phyloP scores from a whole-genome alignment of 352 stramenopile species.

The Phytophthora foliorum region DNA sequence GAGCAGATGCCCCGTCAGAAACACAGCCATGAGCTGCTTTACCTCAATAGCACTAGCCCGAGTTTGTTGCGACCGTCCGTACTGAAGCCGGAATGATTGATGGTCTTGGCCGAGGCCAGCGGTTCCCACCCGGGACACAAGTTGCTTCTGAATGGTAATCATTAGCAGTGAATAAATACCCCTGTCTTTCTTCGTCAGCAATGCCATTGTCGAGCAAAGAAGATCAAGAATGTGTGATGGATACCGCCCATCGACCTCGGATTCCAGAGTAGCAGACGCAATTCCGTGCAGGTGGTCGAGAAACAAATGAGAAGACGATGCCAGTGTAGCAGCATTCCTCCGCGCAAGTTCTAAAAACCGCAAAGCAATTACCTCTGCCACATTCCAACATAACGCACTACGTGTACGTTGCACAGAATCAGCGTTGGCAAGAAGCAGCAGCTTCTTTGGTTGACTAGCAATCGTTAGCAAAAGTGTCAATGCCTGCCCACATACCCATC shows the following conservation, averaged over 20 bases:
- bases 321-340: constrained; percentile 48
- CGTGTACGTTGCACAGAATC: constrained; percentile 42
- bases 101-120: constrained; percentile 30
- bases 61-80: constrained; percentile 19
- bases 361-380: constrained; percentile 62
- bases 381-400: constrained; percentile 66
- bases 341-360: constrained; percentile 56
- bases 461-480: constrained; percentile 76
- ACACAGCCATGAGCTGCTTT: constrained; percentile 85
- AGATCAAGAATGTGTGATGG: constrained; percentile 68
- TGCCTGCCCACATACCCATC: constrained; percentile 44
- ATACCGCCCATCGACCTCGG: constrained; percentile 46
- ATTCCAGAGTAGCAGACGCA: constrained; percentile 47
- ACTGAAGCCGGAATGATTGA: constrained; percentile 33
- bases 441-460: constrained; percentile 69
- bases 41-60: constrained; percentile 50
- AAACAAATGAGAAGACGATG: constrained; percentile 76
- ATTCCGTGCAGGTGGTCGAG: constrained; percentile 84
- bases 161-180: constrained; percentile 81
- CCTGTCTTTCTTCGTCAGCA: constrained; percentile 70
- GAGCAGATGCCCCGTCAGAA: constrained; percentile 74
- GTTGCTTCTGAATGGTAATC: constrained; percentile 90
- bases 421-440: constrained; percentile 58
- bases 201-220: constrained; percentile 77
- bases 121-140: constrained; percentile 52